phyloP scores from a whole-genome alignment of 1,284 basidiomycete genomes.

The Coniophora puteana region DNA sequence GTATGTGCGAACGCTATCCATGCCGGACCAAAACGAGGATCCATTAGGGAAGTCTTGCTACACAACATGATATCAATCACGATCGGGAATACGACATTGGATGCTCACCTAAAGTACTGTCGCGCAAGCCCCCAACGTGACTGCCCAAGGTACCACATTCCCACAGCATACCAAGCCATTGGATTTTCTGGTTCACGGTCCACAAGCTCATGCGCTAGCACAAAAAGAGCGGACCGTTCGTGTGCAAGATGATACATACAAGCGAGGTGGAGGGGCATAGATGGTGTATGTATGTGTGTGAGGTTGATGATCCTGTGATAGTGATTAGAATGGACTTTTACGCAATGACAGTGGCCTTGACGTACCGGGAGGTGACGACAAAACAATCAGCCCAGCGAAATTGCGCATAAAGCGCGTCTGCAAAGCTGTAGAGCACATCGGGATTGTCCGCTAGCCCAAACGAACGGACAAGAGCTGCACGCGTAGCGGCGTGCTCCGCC shows the following conservation, averaged over 20 bases:
- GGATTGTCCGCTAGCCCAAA: conserved; percentile 86
- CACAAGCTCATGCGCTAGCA: conserved; percentile 94
- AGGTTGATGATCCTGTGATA: conserved; percentile 71
- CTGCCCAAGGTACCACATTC: conserved; percentile 91
- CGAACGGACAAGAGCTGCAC: conserved; percentile 71
- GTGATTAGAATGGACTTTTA: background rate
- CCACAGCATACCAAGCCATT: conserved; percentile 97
- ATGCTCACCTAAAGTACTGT: conserved; percentile 82
- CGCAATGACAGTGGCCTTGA: background rate
- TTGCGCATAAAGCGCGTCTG: conserved; percentile 85
- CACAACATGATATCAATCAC: conserved; percentile 3
- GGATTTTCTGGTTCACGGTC: conserved; percentile 90
- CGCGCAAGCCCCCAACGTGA: conserved; percentile 86
- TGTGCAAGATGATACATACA: conserved; percentile 96
- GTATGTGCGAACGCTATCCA: conserved; percentile 99
- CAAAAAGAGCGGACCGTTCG: conserved; percentile 89
- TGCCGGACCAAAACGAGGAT: conserved; percentile 91
- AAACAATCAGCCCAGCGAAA: conserved; percentile 96
- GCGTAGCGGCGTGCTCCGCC: conserved; percentile 76
- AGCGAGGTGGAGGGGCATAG: conserved; percentile 91
- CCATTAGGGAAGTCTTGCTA: conserved; percentile 95
- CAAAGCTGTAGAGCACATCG: conserved; percentile 89
- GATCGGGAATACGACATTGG: background rate
- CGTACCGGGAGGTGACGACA: conserved; percentile 78
- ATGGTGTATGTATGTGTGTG: conserved; percentile 78